A percentile compares a stretch with the other conserved stretches of the same genome.
Evolutionary conservation across 1,139 yeast species (phyloP).

Genomic region (Geotrichum restrictum): DNA sequence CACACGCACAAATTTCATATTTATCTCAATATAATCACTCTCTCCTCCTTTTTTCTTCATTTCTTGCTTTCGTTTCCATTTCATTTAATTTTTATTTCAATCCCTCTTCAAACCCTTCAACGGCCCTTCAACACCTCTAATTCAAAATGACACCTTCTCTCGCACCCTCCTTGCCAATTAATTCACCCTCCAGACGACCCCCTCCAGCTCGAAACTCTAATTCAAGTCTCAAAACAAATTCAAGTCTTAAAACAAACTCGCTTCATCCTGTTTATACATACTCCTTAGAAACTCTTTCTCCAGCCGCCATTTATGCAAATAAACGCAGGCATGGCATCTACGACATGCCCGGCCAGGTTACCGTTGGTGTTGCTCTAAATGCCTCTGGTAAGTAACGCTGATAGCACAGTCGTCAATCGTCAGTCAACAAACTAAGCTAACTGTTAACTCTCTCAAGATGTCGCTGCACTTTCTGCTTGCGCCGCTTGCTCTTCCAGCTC

Average conservation of each 20-base stretch:
- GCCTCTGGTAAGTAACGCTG: slow-evolving; percentile 28
- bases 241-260: background rate
- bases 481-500: background rate
- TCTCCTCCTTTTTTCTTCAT: no score
- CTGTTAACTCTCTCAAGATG: background rate
- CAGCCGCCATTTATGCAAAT: slow-evolving; percentile 63
- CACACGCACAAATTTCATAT: no score
- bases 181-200: no score
- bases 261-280: background rate
- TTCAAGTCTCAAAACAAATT: background rate
- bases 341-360: slow-evolving; percentile 62
- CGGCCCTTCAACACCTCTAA: no score
- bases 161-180: no score
- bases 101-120: no score
- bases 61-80: no score
- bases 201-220: no score
- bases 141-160: no score
- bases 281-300: slow-evolving; percentile 14
- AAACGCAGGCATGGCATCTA: slow-evolving; percentile 71
- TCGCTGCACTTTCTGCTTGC: background rate
- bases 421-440: background rate
- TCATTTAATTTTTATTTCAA: no score
- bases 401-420: background rate
- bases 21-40: no score
- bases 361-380: slow-evolving; percentile 57